Evolutionary conservation across 352 stramenopile species (phyloP).

Genomic region (Phytophthora quininea): DNA sequence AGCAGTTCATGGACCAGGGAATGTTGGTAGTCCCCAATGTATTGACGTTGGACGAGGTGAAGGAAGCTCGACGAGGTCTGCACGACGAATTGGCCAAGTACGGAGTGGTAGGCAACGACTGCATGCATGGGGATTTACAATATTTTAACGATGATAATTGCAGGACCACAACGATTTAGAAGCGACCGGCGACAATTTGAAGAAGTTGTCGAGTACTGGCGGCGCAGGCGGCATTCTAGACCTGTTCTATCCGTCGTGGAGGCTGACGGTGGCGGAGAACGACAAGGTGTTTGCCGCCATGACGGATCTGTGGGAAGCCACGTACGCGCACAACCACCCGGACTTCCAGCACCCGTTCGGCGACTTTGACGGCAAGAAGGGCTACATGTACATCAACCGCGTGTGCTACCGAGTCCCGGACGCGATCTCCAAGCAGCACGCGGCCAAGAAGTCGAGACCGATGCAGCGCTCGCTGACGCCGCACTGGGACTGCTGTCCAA

Average conservation of each 20-base stretch:
- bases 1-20: constrained; percentile 64
- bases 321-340: constrained; percentile 68
- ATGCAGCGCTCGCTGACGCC: constrained; percentile 89
- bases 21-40: constrained; percentile 83
- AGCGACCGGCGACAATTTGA: constrained; percentile 66
- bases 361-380: constrained; percentile 67
- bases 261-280: constrained; percentile 78
- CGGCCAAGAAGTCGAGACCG: constrained; percentile 66
- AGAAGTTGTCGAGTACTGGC: constrained; percentile 85
- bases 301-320: constrained; percentile 79
- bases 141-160: background rate
- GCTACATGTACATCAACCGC: constrained; percentile 91
- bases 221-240: constrained; percentile 89
- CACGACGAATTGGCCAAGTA: constrained; percentile 74
- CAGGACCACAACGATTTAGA: constrained; percentile 68
- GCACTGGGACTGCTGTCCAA: constrained; percentile 89
- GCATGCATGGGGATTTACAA: background rate
- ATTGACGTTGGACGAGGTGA: constrained; percentile 62
- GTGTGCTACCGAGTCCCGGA: constrained; percentile 85
- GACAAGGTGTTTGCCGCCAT: constrained; percentile 79
- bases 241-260: constrained; percentile 90
- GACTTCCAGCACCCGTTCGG: constrained; percentile 77
- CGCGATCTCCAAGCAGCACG: constrained; percentile 64
- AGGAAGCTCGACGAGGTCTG: constrained; percentile 54
- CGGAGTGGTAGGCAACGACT: constrained; percentile 55